Evolutionary conservation across 2,329 filamentous ascomycete species (phyloP).

Genomic region (Pestalotiopsis fici): DNA sequence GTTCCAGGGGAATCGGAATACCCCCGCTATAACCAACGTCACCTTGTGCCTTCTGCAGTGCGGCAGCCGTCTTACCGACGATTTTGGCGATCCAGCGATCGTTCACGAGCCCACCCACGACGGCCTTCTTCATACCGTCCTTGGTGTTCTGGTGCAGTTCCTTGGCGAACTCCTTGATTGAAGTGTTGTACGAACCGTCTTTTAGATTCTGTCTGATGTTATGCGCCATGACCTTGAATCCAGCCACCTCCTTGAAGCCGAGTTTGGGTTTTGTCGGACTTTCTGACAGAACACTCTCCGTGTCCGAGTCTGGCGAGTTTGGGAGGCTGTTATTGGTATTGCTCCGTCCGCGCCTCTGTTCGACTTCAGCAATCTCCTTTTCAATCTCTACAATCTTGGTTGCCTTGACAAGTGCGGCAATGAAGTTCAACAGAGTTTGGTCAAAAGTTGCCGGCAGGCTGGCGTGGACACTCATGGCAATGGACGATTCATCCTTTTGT

Average conservation of each 20-base stretch:
- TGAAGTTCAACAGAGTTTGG: conserved; percentile 52
- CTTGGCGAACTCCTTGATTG: conserved; percentile 5
- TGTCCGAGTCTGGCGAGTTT: background rate
- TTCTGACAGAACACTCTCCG: background rate
- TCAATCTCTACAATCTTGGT: conserved; percentile 58
- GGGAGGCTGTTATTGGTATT: background rate
- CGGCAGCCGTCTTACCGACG: conserved; percentile 40
- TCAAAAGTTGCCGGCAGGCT: conserved; percentile 50
- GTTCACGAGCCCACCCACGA: conserved; percentile 47
- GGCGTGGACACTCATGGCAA: conserved; percentile 47
- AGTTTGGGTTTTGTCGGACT: background rate
- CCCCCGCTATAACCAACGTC: conserved; percentile 5
- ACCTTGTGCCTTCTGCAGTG: conserved; percentile 5
- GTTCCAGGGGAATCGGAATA: conserved; percentile 2
- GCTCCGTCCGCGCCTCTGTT: background rate
- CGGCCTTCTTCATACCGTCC: conserved; percentile 46
- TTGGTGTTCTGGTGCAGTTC: conserved; percentile 30
- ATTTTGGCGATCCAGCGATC: conserved; percentile 56
- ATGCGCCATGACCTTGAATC: conserved; percentile 4
- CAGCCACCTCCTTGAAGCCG: conserved; percentile 9
- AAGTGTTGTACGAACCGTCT: conserved; percentile 24
- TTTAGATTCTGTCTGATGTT: conserved; percentile 21
- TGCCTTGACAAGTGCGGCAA: conserved; percentile 56
- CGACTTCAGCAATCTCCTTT: conserved; percentile 34
- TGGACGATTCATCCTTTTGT: conserved; percentile 47